These are phyloP conservation scores for Cydonia oblonga DNA, from an alignment of 331 rosid genomes.

Conservation along the genomic window DNA sequence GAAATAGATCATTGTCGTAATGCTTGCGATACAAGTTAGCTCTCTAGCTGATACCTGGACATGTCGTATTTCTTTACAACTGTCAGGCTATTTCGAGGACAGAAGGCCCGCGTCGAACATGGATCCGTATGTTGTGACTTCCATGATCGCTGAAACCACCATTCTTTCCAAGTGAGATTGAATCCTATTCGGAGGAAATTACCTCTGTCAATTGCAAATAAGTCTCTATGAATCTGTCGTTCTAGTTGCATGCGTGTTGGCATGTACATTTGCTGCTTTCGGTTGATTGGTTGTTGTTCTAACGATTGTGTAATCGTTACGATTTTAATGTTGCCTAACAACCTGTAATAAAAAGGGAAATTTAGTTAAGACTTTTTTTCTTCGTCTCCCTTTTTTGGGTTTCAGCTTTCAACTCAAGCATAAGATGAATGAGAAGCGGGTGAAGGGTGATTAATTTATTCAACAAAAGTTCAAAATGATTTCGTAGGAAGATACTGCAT, in stretches of 20 bases:
- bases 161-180: conserved; percentile 22
- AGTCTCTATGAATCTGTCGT: not conserved
- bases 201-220: not conserved
- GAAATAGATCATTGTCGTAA: not conserved
- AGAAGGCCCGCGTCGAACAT: conserved; percentile 51
- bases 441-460: not conserved
- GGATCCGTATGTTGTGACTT: conserved; percentile 50
- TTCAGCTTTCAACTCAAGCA: not conserved
- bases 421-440: not conserved
- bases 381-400: not conserved
- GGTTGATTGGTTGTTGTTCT: not conserved
- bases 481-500: not conserved
- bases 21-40: not conserved
- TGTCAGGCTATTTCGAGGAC: conserved; percentile 48
- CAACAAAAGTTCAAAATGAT: not conserved
- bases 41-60: not conserved
- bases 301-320: not conserved
- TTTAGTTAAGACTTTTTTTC: not conserved
- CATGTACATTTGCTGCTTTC: not conserved
- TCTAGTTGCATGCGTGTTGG: not conserved
- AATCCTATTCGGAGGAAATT: not conserved
- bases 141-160: conserved; percentile 45
- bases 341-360: not conserved
- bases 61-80: not conserved
- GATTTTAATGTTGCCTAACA: not conserved